phyloP scores from a whole-genome alignment of 2,329 filamentous ascomycete genomes.

The Gaeumannomyces sp. region DNA sequence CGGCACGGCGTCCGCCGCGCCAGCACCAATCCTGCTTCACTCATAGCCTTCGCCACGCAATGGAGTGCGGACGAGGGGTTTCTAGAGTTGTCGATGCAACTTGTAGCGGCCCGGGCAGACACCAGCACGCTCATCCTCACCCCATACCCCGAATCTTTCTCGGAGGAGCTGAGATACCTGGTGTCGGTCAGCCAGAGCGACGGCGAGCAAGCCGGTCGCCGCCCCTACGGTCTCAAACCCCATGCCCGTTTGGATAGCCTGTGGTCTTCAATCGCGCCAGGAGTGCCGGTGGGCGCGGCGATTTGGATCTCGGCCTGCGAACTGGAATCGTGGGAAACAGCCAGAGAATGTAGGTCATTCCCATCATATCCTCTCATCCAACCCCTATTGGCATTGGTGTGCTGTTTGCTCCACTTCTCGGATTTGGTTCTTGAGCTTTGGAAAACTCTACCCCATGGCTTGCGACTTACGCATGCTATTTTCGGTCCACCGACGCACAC shows the following conservation, averaged over 20 bases:
- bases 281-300: neutral
- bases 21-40: neutral
- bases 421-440: neutral
- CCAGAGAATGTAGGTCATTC: neutral
- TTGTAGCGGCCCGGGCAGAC: neutral
- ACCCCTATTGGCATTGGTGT: neutral
- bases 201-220: neutral
- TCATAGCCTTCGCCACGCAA: neutral
- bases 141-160: neutral
- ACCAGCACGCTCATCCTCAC: neutral
- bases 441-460: neutral
- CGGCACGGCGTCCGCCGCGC: neutral
- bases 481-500: neutral
- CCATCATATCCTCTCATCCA: neutral
- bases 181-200: neutral
- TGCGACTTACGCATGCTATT: too few species aligned
- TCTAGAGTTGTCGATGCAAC: neutral
- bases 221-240: too few species aligned
- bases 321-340: neutral
- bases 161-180: neutral
- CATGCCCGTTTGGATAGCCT: neutral
- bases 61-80: slow-evolving; percentile 2
- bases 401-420: neutral
- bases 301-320: slow-evolving; percentile 1
- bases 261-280: neutral